A percentile compares a stretch with the other conserved stretches of the same genome.
Conservation (phyloP, 2,329 filamentous ascomycete genomes). For the Epichloe scottii region DNA sequence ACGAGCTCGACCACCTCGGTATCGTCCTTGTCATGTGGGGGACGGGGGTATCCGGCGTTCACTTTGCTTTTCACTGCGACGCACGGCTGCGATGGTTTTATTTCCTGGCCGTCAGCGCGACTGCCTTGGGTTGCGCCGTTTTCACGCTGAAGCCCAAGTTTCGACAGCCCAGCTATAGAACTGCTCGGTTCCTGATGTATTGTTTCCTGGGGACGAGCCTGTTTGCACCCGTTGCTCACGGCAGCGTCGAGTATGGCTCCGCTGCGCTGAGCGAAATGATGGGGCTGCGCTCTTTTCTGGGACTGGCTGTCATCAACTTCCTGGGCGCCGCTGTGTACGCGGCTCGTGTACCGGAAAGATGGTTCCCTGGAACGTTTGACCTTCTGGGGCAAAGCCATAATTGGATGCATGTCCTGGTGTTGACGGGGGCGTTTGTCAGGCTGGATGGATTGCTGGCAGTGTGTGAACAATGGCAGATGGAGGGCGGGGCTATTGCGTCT, state of each 20-base stretch:
- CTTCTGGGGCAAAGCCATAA: conserved; percentile 16
- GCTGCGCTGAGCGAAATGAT: conserved; percentile 11
- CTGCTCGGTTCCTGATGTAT: conserved; percentile 13
- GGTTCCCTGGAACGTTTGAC: conserved; percentile 16
- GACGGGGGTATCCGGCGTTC: conserved; percentile 13
- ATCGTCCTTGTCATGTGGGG: conserved; percentile 11
- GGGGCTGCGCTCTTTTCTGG: conserved; percentile 14
- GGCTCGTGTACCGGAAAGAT: conserved; percentile 16
- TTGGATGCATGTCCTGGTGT: conserved; percentile 14
- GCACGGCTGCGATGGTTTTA: conserved; percentile 9
- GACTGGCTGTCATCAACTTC: conserved; percentile 17
- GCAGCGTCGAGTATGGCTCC: conserved; percentile 9
- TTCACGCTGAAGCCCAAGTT: conserved; percentile 16
- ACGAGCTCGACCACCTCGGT: conserved; percentile 19
- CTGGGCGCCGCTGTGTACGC: conserved; percentile 11
- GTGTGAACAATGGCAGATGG: conserved; percentile 4
- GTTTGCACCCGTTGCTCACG: conserved; percentile 15
- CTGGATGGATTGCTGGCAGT: conserved; percentile 7
- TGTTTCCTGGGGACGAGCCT: conserved; percentile 13
- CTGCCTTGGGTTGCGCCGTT: conserved; percentile 14
- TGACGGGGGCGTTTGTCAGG: conserved; percentile 12
- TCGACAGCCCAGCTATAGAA: conserved; percentile 13
- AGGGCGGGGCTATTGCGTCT: neutral
- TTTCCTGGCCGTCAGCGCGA: conserved; percentile 10
- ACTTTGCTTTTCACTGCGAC: conserved; percentile 16